A percentile compares a stretch with the other conserved stretches of the same genome.
Conservation (phyloP, 306 rosid species). For the Erythrophleum fordii region DNA sequence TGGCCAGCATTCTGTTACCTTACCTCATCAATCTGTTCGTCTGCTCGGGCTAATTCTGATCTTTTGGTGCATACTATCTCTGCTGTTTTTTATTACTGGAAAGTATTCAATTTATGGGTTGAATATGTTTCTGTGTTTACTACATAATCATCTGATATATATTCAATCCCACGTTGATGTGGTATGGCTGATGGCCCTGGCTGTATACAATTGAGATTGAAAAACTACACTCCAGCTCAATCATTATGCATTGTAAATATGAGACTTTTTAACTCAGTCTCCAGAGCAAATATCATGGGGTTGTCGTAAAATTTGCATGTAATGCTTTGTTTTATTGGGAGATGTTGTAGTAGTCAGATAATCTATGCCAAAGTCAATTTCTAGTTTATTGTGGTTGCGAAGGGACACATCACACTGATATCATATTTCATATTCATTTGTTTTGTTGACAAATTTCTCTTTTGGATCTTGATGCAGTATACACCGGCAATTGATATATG, state of each 20-base stretch:
- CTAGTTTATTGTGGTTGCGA: slow-evolving; percentile 16
- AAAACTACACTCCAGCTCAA: not conserved
- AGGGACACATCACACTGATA: not conserved
- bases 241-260: not conserved
- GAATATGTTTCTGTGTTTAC: not conserved
- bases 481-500: slow-evolving; percentile 98
- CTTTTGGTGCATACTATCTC: not conserved
- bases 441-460: not conserved
- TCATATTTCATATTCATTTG: not conserved
- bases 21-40: not conserved
- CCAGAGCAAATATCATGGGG: not conserved
- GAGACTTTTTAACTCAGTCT: not conserved
- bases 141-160: not conserved
- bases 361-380: not conserved
- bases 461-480: slow-evolving; percentile 59
- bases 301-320: not conserved
- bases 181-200: not conserved
- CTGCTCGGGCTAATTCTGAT: not conserved
- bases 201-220: not conserved
- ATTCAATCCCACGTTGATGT: not conserved
- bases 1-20: not conserved
- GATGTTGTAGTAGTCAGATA: not conserved
- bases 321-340: not conserved
- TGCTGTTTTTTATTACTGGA: not conserved
- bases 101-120: not conserved